phyloP scores from a whole-genome alignment of 140 eudicot genomes.

The Anethum foeniculum region DNA sequence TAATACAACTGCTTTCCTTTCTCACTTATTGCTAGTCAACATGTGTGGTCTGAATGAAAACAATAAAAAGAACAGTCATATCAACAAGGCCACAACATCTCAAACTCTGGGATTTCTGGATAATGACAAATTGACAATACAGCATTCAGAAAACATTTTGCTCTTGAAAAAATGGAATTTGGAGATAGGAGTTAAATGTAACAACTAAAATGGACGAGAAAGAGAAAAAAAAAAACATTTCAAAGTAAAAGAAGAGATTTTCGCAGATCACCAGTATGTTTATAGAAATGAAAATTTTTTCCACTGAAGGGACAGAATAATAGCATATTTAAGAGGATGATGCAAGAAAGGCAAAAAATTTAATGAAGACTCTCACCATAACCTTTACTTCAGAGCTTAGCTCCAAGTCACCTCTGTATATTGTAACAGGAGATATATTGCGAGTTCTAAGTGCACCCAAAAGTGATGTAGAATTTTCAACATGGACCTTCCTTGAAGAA shows the following conservation, averaged over 20 bases:
- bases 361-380: conserved; percentile 43
- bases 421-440: conserved; percentile 74
- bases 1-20: background rate
- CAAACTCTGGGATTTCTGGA: background rate
- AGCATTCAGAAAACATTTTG: background rate
- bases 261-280: background rate
- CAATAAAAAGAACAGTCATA: background rate
- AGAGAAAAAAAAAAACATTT: background rate
- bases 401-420: conserved; percentile 85
- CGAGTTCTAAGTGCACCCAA: conserved; percentile 94
- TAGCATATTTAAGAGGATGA: background rate
- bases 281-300: background rate
- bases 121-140: background rate
- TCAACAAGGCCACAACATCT: background rate
- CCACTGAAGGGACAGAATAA: background rate
- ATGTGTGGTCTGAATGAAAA: background rate
- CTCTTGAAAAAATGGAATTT: background rate
- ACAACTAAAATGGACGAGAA: background rate
- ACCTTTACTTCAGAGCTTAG: conserved; percentile 61
- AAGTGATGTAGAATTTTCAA: conserved; percentile 68
- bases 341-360: background rate
- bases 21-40: background rate
- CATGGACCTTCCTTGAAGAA: conserved; percentile 63
- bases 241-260: background rate
- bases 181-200: background rate